Base-by-base conservation (phyloP, 176 grass and related monocot genomes). In the Bonia amplexicaulis region DNA sequence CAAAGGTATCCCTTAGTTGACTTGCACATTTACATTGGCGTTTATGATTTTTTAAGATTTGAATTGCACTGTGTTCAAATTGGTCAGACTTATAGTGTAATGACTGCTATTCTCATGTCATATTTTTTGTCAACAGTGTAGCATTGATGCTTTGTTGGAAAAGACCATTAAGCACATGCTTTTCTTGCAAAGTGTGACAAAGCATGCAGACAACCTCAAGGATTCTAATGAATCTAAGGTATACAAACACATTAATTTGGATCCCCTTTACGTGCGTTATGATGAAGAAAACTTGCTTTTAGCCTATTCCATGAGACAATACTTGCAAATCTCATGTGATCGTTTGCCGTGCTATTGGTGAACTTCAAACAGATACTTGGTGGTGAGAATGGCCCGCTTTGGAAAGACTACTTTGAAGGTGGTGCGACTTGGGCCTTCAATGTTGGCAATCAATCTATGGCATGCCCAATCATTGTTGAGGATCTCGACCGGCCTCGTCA, bases 141-240 rank as follows among this genome's bases (percentile, higher is more conserved):
- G 93, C 86, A 95, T 95, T 82, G 93, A 95, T 92, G 90, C 88
- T 71, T 85, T 95, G 46, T 71, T 92, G 83, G 93, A 95, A 54
- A 95, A 95, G 86, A 92, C 93, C 68, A 92, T 95, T 71, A 95
- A 95, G 74, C 93, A 95, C 72, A 95, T 95, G 93, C 52, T 95
- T 82, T 95, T 95, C 83, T 85, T 95, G 86, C 93, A 95, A 65
- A 95, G 90, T 87, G 93, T 95, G 84, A 90, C 88, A 79, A 92
- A 92, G 80, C 86, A 92, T 82, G 93, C 88, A 3, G 93, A 89
- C 73, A 90, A 92, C 76, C 88, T 95, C 77, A 95, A 92, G 90
- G 90, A 92, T 35, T 80, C 86, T 60, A 88, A 66, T 60, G 90
- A 90, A 76, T 90, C 88, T 63, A 95, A 95, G 93, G 93, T 95